Evolutionary conservation across 495 filamentous ascomycete species (phyloP), one percentile per base, ranked within the genome.

Genomic region (Apiosordaria backusii): DNA sequence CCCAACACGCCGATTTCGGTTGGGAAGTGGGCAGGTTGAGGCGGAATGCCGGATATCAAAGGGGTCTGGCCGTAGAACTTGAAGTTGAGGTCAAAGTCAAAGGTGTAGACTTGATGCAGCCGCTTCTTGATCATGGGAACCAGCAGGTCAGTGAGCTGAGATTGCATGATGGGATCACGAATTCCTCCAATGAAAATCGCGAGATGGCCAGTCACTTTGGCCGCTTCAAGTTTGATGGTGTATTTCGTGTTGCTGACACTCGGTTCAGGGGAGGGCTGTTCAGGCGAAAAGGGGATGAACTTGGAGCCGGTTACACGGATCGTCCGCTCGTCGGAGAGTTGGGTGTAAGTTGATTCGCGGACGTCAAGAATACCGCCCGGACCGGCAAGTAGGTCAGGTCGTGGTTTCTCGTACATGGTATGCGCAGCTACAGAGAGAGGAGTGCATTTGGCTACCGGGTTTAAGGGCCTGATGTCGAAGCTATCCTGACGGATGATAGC

Each of bases 401-500:
- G 70, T 1, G 78, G 70, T 65, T 84, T 85, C 68, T 85, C 82
- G 50, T 84, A 84, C 50, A 85, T 73, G 1, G 82, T 78, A 64
- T 84, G 82, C 0, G 82, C 80, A 1, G 82, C 82, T 1, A 85
- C 81, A 9, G 76, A 78, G 3, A 76, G 50, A 0, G 79, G 75
- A 0, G 79, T 84, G 66, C 83, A 85, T 9, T 72, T 68, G 3
- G 73, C 70, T 0, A 64, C 63, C 25, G 71, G 62, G 5, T 69
- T 62, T 10, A 80, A 57, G 0, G 82, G 81, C 0, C 59, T 69
- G 16, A 84, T 68, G 57, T 81, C 80, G 63, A 85, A 85, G n/a
- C 79, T 77, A 40, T 72, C 68, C 22, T 70, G 62, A 25, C 75
- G 77, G 5, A 84, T 65, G 0, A 76, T 81, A 1, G 78, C 77